Evolutionary conservation across 2,329 filamentous ascomycete genomes (phyloP).

Genomic region (Eutypa lata): DNA sequence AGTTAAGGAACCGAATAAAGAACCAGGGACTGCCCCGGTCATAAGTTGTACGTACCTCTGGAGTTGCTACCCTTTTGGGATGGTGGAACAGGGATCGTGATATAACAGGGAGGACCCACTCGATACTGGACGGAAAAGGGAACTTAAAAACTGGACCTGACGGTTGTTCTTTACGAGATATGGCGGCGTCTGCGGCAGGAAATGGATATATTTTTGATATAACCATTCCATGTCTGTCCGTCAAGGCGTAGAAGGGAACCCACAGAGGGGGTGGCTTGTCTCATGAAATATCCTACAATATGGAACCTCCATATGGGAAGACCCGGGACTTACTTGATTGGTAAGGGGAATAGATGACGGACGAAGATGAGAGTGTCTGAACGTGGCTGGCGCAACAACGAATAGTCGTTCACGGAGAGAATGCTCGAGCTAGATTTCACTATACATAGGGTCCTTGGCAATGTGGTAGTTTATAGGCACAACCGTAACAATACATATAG

Average conservation of each 20-base stretch:
- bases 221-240: conserved; percentile 12
- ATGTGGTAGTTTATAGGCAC: neutral
- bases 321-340: conserved; percentile 3
- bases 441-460: neutral
- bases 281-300: conserved; percentile 27
- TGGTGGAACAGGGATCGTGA: conserved; percentile 24
- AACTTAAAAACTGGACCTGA: conserved; percentile 9
- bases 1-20: conserved; percentile 27
- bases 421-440: neutral
- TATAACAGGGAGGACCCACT: conserved; percentile 29
- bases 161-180: neutral
- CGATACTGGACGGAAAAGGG: conserved; percentile 25
- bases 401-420: neutral
- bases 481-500: neutral
- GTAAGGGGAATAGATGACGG: conserved; percentile 8
- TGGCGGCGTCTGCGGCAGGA: neutral
- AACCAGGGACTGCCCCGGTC: conserved; percentile 28
- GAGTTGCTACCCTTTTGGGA: conserved; percentile 26
- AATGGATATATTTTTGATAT: neutral
- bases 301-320: conserved; percentile 7
- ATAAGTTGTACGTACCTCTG: conserved; percentile 24
- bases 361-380: conserved; percentile 5
- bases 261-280: conserved; percentile 37
- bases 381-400: neutral
- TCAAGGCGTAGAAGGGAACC: conserved; percentile 15